Evolutionary conservation across 2,329 filamentous ascomycete genomes (phyloP).

Genomic region (Ambrosiella xylebori): DNA sequence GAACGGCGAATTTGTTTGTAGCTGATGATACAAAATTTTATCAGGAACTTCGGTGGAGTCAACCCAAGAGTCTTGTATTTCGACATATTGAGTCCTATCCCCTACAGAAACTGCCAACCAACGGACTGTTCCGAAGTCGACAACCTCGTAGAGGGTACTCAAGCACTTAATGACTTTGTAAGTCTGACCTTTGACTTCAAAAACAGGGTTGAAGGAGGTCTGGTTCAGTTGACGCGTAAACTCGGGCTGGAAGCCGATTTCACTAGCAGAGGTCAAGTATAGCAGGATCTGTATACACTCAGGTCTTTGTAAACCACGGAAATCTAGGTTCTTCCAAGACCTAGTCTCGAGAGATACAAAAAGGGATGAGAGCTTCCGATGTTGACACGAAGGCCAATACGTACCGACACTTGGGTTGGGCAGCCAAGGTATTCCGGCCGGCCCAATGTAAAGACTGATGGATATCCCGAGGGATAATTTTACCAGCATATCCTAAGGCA

Average conservation of each 20-base stretch:
- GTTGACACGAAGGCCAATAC: background rate
- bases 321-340: background rate
- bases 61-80: conserved; percentile 1
- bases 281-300: too few species aligned
- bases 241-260: background rate
- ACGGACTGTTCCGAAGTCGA: background rate
- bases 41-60: background rate
- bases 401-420: background rate
- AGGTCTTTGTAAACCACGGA: background rate
- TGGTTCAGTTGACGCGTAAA: background rate
- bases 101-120: background rate
- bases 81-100: background rate
- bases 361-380: background rate
- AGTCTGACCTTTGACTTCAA: background rate
- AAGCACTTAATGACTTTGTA: background rate
- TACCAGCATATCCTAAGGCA: background rate
- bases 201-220: background rate
- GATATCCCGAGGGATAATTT: background rate
- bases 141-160: background rate
- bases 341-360: background rate
- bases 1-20: background rate
- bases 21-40: background rate
- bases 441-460: background rate
- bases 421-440: background rate
- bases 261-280: too few species aligned